These are phyloP conservation scores for Tagetes erecta DNA, from an alignment of 129 eudicot species.

Conservation along the genomic window DNA sequence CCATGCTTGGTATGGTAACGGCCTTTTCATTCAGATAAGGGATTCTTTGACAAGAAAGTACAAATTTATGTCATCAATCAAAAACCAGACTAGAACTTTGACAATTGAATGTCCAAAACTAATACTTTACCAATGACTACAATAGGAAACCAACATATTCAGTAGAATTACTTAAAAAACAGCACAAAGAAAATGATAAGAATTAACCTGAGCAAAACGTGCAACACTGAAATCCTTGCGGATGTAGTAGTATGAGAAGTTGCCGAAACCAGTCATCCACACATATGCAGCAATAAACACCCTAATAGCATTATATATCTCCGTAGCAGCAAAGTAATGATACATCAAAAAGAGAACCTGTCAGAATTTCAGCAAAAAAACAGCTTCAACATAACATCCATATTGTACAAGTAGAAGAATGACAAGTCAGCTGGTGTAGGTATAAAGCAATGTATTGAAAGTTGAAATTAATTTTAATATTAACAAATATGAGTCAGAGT, in stretches of 20 bases:
- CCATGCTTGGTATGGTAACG: slow-evolving; percentile 4
- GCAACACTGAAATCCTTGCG: slow-evolving; percentile 60
- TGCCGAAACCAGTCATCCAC: slow-evolving; percentile 68
- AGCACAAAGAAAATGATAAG: slow-evolving; percentile 5
- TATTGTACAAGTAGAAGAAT: not conserved
- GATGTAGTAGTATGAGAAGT: slow-evolving; percentile 50
- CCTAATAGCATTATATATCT: slow-evolving; percentile 42
- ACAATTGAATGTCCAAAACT: slow-evolving; percentile 9
- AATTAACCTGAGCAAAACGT: slow-evolving; percentile 79
- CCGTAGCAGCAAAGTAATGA: slow-evolving; percentile 46
- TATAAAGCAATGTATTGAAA: not conserved
- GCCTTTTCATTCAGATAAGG: slow-evolving; percentile 2
- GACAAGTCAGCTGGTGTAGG: not conserved
- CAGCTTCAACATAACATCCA: slow-evolving; percentile 25
- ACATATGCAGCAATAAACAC: slow-evolving; percentile 48
- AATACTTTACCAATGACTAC: slow-evolving; percentile 12
- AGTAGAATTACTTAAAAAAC: not conserved
- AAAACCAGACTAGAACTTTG: not conserved
- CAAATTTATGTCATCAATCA: not conserved
- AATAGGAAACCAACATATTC: not conserved
- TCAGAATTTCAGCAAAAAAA: slow-evolving; percentile 2
- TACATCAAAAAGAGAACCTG: slow-evolving; percentile 46
- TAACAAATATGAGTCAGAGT: slow-evolving; percentile 4
- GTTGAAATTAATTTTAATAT: not conserved
- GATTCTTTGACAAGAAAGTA: not conserved